Evolutionary conservation across 306 rosid species (phyloP), one percentile per base, ranked within the genome.

Genomic region (Trifolium dubium): DNA sequence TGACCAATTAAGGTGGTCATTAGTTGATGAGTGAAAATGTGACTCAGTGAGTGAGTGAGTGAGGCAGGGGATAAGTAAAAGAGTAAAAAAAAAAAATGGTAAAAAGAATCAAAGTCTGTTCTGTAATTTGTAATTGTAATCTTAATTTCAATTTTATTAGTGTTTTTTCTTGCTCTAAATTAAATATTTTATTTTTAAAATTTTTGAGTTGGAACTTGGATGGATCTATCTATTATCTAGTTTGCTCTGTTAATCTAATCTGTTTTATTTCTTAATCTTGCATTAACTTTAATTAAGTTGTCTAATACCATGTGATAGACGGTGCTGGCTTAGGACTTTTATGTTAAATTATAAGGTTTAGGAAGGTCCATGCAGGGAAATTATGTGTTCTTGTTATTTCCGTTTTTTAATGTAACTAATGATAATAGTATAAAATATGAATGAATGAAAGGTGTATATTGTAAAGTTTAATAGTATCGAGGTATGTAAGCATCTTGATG

Each of bases 71-170:
- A 31, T 56, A 75, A 78, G 75, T 75, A 83, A 83, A 83, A 69
- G 54, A 23, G 17, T 8, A 18, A 29, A 8, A 60, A 50, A 31
- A 64, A n/a, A 54, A 60, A n/a, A 4, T 32, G 1, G 9, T 5
- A 18, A 68, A 19, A 70, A n/a, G 46, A 44, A 29, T 43, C 28
- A 44, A 59, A 77, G 64, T 51, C 71, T 76, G 70, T 56, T 6
- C 8, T 56, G 63, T 81, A 81, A 78, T 67, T 64, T 78, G 82
- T 81, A 78, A 79, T 79, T 72, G 62, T 69, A 47, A 72, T 67
- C 17, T 64, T 85, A 73, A 72, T 72, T 67, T 44, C 19, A 29
- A 44, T 53, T 17, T 67, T 80, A 40, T 18, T 39, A 64, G 75
- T 63, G 23, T 10, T 31, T 43, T 56, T 44, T 50, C 34, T 34